Base-by-base conservation (phyloP, 2,329 filamentous ascomycete species). In the Lasiodiplodia sp. region DNA sequence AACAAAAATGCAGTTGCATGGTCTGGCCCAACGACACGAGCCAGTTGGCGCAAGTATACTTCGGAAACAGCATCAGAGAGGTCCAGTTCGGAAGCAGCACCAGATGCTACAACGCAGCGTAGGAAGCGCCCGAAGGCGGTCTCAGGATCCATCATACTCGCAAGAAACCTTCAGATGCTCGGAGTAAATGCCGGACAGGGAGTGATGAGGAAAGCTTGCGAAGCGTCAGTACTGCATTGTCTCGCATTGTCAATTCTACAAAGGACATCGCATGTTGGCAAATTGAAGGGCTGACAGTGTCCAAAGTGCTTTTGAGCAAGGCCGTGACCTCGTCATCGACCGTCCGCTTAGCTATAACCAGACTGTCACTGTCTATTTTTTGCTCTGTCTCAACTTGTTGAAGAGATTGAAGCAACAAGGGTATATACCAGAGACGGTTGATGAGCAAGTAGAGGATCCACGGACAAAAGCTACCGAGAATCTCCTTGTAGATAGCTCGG, bases 381-480 rank as follows among this genome's bases (percentile, higher is more conserved):
- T n/a, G 4, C 52, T 55, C 25, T 55, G 52, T 16, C 10, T 18
- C 23, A 18, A 34, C 8, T 14, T 34, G 10, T 1, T 55, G 12
- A 5, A 31, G 14, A 14, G 10, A 14, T 11, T 55, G 52, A 55
- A 55, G 23, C 52, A 7, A 18, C 25, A 28, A 8, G 25, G 52
- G 11, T 6, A 34, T 14, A 25, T 55, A 34, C 28, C 52, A n/a
- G 3, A 55, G 1, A 12, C 6, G 14, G 14, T 55, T 31, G 52
- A 55, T 23, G 52, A 55, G 18, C 52, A 55, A 34, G 18, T 10
- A 11, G 52, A 55, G 23, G 52, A 55, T n/a, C 52, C 52, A 55
- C 52, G 52, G 14, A 55, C 28, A 11, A 16, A 16, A 14, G 23
- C 1, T 16, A 34, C 14, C 23, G 25, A 7, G 8, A 4, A 14